Evolutionary conservation across 345 rosid species (phyloP).

Genomic region (Hibiscus trionum): DNA sequence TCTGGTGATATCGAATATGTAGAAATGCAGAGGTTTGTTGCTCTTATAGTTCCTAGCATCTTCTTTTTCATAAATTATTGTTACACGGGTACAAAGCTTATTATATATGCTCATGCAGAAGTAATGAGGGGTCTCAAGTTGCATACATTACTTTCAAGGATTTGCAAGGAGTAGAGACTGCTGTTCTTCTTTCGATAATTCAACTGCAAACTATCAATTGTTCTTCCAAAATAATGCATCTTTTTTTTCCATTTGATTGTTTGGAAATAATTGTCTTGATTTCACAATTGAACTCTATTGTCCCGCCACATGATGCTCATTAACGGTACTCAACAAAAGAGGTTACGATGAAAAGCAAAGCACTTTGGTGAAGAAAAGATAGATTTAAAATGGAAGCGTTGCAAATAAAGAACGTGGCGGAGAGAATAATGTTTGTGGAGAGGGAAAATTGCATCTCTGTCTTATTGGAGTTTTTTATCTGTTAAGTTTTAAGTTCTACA

Average conservation of each 20-base stretch:
- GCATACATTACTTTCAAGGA: slow-evolving; percentile 85
- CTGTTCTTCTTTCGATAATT: slow-evolving; percentile 78
- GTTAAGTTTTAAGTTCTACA: too few relatives aligned
- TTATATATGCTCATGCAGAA: slow-evolving; percentile 38
- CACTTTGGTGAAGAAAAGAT: too few relatives aligned
- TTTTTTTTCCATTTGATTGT: not conserved
- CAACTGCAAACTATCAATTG: not conserved
- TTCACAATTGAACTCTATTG: too few relatives aligned
- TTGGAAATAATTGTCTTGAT: not conserved
- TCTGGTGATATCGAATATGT: slow-evolving; percentile 71
- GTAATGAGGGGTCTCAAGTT: slow-evolving; percentile 49
- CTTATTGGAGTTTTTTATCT: too few relatives aligned
- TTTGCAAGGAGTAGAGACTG: slow-evolving; percentile 81
- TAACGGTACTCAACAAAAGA: too few relatives aligned
- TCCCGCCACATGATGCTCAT: too few relatives aligned
- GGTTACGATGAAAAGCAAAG: too few relatives aligned
- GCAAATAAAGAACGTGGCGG: too few relatives aligned
- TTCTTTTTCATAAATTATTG: not conserved
- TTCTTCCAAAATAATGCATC: not conserved
- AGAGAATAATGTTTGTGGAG: too few relatives aligned
- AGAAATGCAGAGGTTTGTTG: slow-evolving; percentile 54
- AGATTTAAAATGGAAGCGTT: too few relatives aligned
- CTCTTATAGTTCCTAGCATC: slow-evolving; percentile 8
- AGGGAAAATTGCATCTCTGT: too few relatives aligned
- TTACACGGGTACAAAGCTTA: slow-evolving; percentile 10